These are phyloP conservation scores for Plenodomus lindquistii DNA, from an alignment of 2,329 filamentous ascomycete species.

Conservation along the genomic window DNA sequence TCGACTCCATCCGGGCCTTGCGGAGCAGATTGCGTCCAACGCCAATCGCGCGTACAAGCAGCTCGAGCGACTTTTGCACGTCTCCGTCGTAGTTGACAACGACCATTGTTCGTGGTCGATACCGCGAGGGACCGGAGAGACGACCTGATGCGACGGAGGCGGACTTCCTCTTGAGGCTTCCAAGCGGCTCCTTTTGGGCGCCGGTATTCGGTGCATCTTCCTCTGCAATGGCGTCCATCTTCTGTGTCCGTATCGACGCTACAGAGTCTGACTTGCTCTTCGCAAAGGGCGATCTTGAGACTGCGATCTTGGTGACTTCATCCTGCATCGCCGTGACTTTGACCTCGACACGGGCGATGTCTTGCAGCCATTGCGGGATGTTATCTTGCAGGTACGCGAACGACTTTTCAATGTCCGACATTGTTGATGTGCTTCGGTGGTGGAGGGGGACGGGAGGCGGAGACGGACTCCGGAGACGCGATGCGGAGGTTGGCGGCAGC, in stretches of 20 bases:
- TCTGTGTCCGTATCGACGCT: conserved; percentile 39
- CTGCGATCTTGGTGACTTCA: conserved; percentile 35
- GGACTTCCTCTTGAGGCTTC: conserved; percentile 49
- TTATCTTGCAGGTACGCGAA: conserved; percentile 45
- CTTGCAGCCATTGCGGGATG: conserved; percentile 44
- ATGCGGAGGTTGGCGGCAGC: not conserved
- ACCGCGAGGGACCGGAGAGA: conserved; percentile 55
- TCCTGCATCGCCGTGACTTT: conserved; percentile 41
- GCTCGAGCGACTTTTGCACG: conserved; percentile 80
- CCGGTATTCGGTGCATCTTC: conserved; percentile 16
- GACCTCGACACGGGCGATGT: conserved; percentile 34
- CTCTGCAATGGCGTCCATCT: conserved; percentile 29
- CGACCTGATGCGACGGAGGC: conserved; percentile 47
- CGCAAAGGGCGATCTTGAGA: conserved; percentile 29
- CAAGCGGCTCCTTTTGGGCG: conserved; percentile 19
- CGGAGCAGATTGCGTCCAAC: conserved; percentile 80
- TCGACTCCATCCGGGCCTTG: conserved; percentile 83
- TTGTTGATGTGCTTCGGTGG: conserved; percentile 10
- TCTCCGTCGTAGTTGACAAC: conserved; percentile 93
- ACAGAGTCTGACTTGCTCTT: conserved; percentile 41
- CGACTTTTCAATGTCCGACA: conserved; percentile 45
- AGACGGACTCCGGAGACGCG: not conserved
- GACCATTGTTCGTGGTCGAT: conserved; percentile 73
- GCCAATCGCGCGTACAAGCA: conserved; percentile 79
- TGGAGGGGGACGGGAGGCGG: conserved; percentile 8